phyloP scores from a whole-genome alignment of 768 basidiomycete genomes.

The Boletus reticuloceps region DNA sequence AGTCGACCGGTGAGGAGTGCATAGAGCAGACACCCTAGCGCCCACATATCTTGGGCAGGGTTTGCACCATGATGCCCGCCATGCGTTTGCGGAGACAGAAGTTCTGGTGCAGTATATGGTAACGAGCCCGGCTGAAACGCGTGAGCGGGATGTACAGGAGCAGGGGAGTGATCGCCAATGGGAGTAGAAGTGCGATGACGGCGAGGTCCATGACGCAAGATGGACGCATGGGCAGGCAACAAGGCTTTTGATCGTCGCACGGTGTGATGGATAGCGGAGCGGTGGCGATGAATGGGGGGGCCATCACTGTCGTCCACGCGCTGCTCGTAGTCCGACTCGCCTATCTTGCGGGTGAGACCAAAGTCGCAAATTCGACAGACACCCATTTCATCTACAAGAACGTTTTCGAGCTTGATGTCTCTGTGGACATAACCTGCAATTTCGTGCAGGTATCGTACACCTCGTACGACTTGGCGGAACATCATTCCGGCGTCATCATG shows the following conservation, averaged over 20 bases:
- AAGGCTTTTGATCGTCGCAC: constrained; percentile 23
- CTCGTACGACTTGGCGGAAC: constrained; percentile 83
- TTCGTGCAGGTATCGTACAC: constrained; percentile 80
- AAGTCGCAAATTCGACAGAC: constrained; percentile 87
- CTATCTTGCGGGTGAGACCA: constrained; percentile 71
- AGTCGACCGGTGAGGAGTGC: constrained; percentile 80
- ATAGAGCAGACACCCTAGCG: constrained; percentile 87
- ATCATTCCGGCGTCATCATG: constrained; percentile 82
- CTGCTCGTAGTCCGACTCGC: constrained; percentile 42
- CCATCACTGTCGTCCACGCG: constrained; percentile 13
- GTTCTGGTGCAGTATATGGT: constrained; percentile 88
- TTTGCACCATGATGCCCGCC: constrained; percentile 35
- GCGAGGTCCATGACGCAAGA: constrained; percentile 34
- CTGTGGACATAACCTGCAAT: constrained; percentile 79
- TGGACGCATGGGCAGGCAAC: constrained; percentile 14
- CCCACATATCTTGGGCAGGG: constrained; percentile 94
- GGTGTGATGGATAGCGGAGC: constrained; percentile 28
- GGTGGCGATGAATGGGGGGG: constrained; percentile 20
- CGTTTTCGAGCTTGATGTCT: constrained; percentile 97
- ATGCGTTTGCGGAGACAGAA: constrained; percentile 60
- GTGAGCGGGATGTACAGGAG: constrained; percentile 33
- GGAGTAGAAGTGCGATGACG: constrained; percentile 52
- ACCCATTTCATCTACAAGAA: constrained; percentile 86
- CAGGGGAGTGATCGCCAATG: constrained; percentile 28
- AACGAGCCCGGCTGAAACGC: constrained; percentile 78